These are phyloP conservation scores for Phellopilus nigrolimitatus DNA, from an alignment of 1,284 basidiomycete species.

Conservation along the genomic window DNA sequence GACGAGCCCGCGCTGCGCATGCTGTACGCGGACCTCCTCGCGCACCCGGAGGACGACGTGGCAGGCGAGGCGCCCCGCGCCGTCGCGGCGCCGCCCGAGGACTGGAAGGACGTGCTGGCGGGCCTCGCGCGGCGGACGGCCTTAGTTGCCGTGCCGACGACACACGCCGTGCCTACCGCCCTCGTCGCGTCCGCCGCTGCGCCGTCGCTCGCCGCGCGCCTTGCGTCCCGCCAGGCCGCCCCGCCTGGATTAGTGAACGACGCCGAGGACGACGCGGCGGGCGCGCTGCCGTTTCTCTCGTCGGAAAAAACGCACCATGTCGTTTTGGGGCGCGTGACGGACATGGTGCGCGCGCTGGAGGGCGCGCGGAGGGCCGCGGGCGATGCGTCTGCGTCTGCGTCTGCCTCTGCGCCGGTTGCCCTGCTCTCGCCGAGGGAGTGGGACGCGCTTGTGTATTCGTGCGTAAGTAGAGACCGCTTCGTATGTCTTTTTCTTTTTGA, in stretches of 20 bases:
- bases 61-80: too few relatives aligned
- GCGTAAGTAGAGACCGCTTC: constrained; percentile 37
- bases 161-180: too few relatives aligned
- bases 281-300: constrained; percentile 2
- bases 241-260: neutral
- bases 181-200: too few relatives aligned
- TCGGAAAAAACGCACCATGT: constrained; percentile 6
- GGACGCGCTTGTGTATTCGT: constrained; percentile 40
- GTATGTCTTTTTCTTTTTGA: constrained; percentile 6
- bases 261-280: neutral
- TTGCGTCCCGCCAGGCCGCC: neutral
- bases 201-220: constrained; percentile 6
- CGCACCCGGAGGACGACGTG: constrained; percentile 10
- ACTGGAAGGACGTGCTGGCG: too few relatives aligned
- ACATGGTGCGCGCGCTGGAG: constrained; percentile 9
- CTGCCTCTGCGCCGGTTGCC: too few relatives aligned
- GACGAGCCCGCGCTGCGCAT: constrained; percentile 10
- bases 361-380: constrained; percentile 1
- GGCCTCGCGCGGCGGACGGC: neutral
- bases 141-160: too few relatives aligned
- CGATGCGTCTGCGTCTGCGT: constrained; percentile 24
- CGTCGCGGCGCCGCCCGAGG: too few relatives aligned
- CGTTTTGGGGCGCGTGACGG: constrained; percentile 9
- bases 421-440: constrained; percentile 48
- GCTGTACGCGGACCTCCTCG: constrained; percentile 17